Base-by-base conservation (phyloP, 805 yeast species). In the Suhomyces kilbournensis region DNA sequence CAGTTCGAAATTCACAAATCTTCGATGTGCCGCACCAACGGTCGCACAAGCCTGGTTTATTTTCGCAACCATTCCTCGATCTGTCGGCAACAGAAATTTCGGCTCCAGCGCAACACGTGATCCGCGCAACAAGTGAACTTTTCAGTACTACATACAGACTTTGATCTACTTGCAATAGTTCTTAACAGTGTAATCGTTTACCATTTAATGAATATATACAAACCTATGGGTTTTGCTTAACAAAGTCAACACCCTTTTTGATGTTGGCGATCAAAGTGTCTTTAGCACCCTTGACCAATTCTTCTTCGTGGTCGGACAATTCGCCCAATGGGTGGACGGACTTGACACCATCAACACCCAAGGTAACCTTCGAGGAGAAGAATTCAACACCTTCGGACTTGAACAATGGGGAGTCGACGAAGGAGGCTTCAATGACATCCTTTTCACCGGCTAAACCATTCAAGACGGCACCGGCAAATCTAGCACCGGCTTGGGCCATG, bases 311-410 rank as follows among this genome's bases (percentile, higher is more conserved):
- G 61, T 75, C 77, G 53, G 87, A 77, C 66, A 90, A 72, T 60
- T 77, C 72, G 67, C 96, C 96, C 66, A 94, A 78, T 54, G 79
- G 77, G 80, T 89, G 96, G 69, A 91, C 77, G 72, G 83, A 80
- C 72, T 83, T 82, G 61, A 88, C 89, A 85, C 97, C 97, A 59
- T 87, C 82, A 68, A 86, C 87, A 62, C 98, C 98, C 68, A 93
- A 85, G 64, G 96, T 88, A 61, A 94, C 96, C 76, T 85, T 86
- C 62, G 97, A 87, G 51, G 98, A 91, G 81, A 94, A 94, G 88
- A 92, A 94, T 58, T 90, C 93, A 66, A 94, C 88, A 70, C 98
- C 98, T 79, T 92, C 97, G 52, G 70, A 67, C 74, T 86, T 84
- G 82, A 79, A 88, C 70, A 88, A 78, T 67, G 94, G 94, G 60